Percentiles rank a stretch among this genome's conserved stretches.
phyloP scores from a whole-genome alignment of 2,329 filamentous ascomycete species.

The Phialophora chinensis region DNA sequence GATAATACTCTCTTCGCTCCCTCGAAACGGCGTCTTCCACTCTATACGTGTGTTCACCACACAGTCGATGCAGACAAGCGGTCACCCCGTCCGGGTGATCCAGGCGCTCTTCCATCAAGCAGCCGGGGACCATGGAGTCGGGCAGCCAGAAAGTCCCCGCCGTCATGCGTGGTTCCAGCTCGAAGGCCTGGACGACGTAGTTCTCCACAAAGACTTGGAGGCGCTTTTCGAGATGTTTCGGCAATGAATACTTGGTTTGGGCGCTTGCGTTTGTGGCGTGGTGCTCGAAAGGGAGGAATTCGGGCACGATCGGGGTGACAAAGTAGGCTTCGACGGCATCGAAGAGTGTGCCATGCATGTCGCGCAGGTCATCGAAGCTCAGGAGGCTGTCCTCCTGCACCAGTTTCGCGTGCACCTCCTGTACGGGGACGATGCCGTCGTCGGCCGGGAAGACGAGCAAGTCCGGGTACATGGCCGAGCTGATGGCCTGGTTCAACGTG shows the following conservation, averaged over 20 bases:
- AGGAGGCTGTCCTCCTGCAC: neutral
- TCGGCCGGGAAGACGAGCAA: conserved; percentile 14
- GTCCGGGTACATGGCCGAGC: conserved; percentile 27
- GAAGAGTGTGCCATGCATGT: neutral
- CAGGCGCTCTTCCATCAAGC: conserved; percentile 11
- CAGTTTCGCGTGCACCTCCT: conserved; percentile 6
- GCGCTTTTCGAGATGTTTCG: neutral
- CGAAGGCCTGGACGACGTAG: conserved; percentile 18
- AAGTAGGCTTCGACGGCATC: conserved; percentile 5
- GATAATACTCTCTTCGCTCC: conserved; percentile 22
- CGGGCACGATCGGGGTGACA: too few species aligned
- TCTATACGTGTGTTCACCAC: neutral
- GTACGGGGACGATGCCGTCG: conserved; percentile 18
- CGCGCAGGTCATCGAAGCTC: conserved; percentile 1
- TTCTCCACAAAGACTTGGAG: conserved; percentile 25
- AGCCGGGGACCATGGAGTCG: neutral
- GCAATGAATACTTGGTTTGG: neutral
- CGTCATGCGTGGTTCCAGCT: conserved; percentile 27
- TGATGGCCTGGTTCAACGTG: conserved; percentile 27
- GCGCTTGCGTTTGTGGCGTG: neutral
- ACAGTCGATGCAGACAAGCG: neutral
- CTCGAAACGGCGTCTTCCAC: conserved; percentile 6
- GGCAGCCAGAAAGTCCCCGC: conserved; percentile 29
- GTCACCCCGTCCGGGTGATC: neutral
- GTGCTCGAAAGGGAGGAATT: neutral